Evolutionary conservation across 805 yeast species (phyloP), one percentile per base, ranked within the genome.

Genomic region (Ogataea pilisensis): DNA sequence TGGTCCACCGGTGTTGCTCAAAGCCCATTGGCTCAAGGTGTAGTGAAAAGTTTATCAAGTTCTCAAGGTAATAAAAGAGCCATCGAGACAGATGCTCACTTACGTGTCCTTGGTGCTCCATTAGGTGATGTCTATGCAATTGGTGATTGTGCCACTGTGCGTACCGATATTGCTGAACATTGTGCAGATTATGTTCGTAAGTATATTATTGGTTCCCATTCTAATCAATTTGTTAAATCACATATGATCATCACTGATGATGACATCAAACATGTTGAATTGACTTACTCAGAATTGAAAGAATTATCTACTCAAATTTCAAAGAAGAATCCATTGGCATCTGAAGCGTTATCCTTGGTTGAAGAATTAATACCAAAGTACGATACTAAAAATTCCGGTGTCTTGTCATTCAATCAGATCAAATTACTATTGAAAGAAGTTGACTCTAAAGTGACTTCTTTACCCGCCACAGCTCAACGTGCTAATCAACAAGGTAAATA

Each of bases 1-100:
- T 82, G 89, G 89, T 80, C 87, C 1, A 82, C 89, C 1, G 89
- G 89, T 45, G 85, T 82, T 30, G 77, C 84, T 6, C 81, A 77
- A 50, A 73, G 78, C 45, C 83, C 82, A 13, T 57, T 82, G 37
- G 80, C 85, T 7, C 70, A 72, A 54, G 70, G 70, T 29, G 68
- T 82, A 33, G 81, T 74, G 34, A 61, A 67, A 17, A 59, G 68
- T n/a, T 63, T 82, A 28, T 56, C 64, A 12, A 67, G 61, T 1
- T 55, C 63, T 24, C 88, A 82, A 61, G 67, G 66, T 48, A 82
- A 82, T 56, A 72, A 68, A 51, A 74, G 84, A 50, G 89, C 88
- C n/a, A 75, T 82, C 35, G 88, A 82, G 56, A 82, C 88, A 1
- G 89, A 82, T 57, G 67, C 82, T n/a, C 85, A 82, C 48, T 61